phyloP scores from a whole-genome alignment of 164 flowering plant genomes.

The Sedum album region DNA sequence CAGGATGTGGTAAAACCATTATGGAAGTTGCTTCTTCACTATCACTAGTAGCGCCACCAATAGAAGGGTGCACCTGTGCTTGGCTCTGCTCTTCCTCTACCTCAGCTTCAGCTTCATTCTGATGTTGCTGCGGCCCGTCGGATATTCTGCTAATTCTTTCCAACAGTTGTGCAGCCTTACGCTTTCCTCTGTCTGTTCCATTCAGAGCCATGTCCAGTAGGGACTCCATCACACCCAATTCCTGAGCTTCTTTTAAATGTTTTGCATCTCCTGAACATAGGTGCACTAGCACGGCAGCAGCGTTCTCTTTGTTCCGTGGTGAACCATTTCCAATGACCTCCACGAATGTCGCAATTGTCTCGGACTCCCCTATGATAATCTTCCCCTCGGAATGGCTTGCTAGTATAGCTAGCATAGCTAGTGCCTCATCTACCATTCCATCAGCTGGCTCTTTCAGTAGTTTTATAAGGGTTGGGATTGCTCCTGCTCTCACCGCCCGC shows the following conservation, averaged over 20 bases:
- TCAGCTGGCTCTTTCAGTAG: neutral
- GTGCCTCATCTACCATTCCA: neutral
- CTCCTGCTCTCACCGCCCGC: slow-evolving; percentile 60
- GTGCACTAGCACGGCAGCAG: neutral
- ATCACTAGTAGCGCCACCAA: neutral
- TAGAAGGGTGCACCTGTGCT: neutral
- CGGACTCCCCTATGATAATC: neutral
- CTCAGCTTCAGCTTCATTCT: neutral
- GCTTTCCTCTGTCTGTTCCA: slow-evolving; percentile 3
- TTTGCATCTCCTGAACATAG: neutral
- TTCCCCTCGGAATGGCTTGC: neutral
- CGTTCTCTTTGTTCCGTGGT: neutral
- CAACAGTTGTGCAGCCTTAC: neutral
- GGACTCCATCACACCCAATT: slow-evolving; percentile 4
- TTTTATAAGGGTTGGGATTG: slow-evolving; percentile 36
- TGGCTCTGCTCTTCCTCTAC: neutral
- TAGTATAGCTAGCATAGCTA: neutral
- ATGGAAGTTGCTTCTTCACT: neutral
- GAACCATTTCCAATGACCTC: neutral
- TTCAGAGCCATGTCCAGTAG: slow-evolving; percentile 5
- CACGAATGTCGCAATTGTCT: neutral
- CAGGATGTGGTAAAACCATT: neutral
- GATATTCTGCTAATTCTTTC: slow-evolving; percentile 2
- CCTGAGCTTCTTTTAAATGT: neutral
- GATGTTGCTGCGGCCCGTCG: neutral